Percentiles rank a stretch among this genome's conserved stretches.
phyloP scores from a whole-genome alignment of 2,329 filamentous ascomycete species.

The Exophiala aquamarina region DNA sequence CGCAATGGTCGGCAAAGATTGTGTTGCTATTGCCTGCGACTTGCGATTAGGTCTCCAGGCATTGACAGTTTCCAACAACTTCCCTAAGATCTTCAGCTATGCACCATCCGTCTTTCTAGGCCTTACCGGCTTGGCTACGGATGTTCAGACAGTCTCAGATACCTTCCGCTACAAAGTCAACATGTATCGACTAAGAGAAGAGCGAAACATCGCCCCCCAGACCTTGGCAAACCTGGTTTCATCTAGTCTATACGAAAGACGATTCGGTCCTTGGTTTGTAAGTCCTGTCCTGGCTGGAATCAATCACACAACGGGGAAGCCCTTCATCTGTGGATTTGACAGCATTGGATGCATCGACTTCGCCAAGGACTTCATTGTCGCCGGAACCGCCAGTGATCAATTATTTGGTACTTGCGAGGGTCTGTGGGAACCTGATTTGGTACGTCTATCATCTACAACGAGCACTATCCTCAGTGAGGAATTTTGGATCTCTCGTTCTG shows the following conservation, averaged over 20 bases:
- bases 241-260: slow-evolving; percentile 85
- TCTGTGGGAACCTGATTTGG: slow-evolving; percentile 95
- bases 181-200: slow-evolving; percentile 98
- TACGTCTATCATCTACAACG: slow-evolving; percentile 48
- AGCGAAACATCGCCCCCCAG: slow-evolving; percentile 89
- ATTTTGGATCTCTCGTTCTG: background rate
- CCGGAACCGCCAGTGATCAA: slow-evolving; percentile 93
- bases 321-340: slow-evolving; percentile 98
- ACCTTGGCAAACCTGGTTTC: slow-evolving; percentile 97
- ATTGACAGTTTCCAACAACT: slow-evolving; percentile 98
- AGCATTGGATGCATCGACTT: slow-evolving; percentile 99
- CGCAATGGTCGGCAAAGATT: slow-evolving; percentile 99
- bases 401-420: slow-evolving; percentile 98
- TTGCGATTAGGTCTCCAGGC: slow-evolving; percentile 95
- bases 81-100: slow-evolving; percentile 99
- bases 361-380: slow-evolving; percentile 98
- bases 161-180: slow-evolving; percentile 99
- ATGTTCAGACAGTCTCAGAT: slow-evolving; percentile 91
- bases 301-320: slow-evolving; percentile 88
- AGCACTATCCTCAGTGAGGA: background rate
- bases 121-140: slow-evolving; percentile 92
- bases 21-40: slow-evolving; percentile 98
- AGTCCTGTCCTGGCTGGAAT: slow-evolving; percentile 92
- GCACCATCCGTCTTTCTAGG: slow-evolving; percentile 88
- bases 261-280: slow-evolving; percentile 97